Conservation (phyloP, 208 protist species). For the Endotrypanum monterogeii region DNA sequence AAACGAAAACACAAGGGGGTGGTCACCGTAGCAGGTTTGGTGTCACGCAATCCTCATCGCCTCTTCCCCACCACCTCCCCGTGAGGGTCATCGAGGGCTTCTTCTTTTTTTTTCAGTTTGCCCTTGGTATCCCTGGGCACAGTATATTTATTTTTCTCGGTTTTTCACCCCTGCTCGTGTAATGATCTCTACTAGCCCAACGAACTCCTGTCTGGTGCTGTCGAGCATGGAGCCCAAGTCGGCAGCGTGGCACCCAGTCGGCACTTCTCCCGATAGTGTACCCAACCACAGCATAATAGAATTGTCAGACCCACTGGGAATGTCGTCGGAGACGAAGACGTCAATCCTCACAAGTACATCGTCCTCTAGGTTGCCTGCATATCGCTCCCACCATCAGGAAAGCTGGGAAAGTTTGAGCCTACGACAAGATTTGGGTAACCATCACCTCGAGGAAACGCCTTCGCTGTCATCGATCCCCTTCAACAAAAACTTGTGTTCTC, state of each 20-base stretch:
- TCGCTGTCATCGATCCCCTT: not conserved
- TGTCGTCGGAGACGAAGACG: not conserved
- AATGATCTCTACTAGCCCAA: not conserved
- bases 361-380: not conserved
- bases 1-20: no score
- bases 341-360: not conserved
- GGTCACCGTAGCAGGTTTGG: no score
- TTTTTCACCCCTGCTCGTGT: not conserved
- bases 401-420: conserved; percentile 4
- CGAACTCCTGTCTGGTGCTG: not conserved
- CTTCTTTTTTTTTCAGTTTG: conserved; percentile 5
- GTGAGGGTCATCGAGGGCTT: not conserved
- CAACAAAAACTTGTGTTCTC: conserved; percentile 4
- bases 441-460: not conserved
- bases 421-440: conserved; percentile 1
- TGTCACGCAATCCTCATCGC: not conserved
- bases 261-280: not conserved
- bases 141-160: not conserved
- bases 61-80: not conserved
- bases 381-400: not conserved
- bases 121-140: not conserved
- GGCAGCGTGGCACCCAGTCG: not conserved
- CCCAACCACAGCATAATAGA: not conserved
- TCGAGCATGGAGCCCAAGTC: not conserved
- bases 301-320: not conserved